These are phyloP conservation scores for Trichoderma aggressivum DNA, from an alignment of 2,329 filamentous ascomycete genomes.

Conservation along the genomic window DNA sequence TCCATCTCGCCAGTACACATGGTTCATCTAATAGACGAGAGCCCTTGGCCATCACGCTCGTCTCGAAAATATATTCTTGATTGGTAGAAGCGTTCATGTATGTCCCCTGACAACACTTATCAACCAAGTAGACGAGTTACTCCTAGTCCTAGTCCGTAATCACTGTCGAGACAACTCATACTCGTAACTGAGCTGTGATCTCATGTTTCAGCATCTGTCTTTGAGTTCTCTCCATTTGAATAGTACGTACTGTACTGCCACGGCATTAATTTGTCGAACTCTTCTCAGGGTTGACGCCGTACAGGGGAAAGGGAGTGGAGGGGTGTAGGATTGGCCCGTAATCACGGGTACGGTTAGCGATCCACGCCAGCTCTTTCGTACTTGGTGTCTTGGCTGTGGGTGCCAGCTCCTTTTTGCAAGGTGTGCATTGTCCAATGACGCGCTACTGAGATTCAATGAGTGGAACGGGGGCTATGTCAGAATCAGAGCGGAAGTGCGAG, in stretches of 20 bases:
- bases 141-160: background rate
- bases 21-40: background rate
- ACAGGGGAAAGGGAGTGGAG: background rate
- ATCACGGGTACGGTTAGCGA: conserved; percentile 11
- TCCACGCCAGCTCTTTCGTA: conserved; percentile 15
- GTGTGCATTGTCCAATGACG: background rate
- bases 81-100: background rate
- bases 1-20: background rate
- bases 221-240: background rate
- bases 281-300: background rate
- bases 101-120: background rate
- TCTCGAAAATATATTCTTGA: background rate
- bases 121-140: background rate
- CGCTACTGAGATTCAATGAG: conserved; percentile 5
- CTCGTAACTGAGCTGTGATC: background rate
- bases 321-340: background rate
- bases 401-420: conserved; percentile 12
- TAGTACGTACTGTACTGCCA: background rate
- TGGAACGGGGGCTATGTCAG: conserved; percentile 2
- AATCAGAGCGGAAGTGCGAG: conserved; percentile 4
- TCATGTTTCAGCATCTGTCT: background rate
- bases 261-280: background rate
- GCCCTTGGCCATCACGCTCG: background rate
- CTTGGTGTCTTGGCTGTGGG: background rate
- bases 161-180: background rate